phyloP scores from a whole-genome alignment of 768 basidiomycete species.

The Lanmaoa rubissima region DNA sequence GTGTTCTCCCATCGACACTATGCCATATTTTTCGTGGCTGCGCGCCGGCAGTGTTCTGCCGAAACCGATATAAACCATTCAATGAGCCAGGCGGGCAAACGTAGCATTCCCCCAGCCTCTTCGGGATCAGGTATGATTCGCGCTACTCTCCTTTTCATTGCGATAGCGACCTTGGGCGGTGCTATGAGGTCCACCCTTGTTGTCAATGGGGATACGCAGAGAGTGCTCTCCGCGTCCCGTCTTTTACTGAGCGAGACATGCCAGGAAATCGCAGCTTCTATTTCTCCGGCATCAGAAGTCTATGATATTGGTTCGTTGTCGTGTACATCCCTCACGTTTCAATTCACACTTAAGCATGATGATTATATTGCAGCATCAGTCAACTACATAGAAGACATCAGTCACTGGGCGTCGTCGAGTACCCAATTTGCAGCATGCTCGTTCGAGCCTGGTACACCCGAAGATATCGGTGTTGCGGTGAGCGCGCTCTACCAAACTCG shows the following conservation, averaged over 20 bases:
- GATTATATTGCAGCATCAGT: conserved; percentile 5
- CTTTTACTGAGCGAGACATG: neutral
- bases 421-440: conserved; percentile 46
- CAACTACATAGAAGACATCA: conserved; percentile 41
- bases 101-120: too few species aligned
- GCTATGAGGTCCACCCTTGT: neutral
- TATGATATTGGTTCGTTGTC: neutral
- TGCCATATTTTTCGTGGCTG: neutral
- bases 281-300: conserved; percentile 5
- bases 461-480: conserved; percentile 52
- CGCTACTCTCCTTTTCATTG: neutral
- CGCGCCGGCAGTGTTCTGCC: too few species aligned
- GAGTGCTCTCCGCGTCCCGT: neutral
- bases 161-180: neutral
- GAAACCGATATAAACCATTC: neutral
- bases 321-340: too few species aligned
- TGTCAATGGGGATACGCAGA: neutral
- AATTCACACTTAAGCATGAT: neutral
- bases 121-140: neutral
- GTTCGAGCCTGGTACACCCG: conserved; percentile 55
- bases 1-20: neutral
- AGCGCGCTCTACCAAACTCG: neutral
- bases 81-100: too few species aligned
- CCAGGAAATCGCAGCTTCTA: neutral
- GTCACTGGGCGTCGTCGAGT: conserved; percentile 54